Base-by-base conservation (phyloP, 139 green algal genomes). In the Picochlorum sp. region DNA sequence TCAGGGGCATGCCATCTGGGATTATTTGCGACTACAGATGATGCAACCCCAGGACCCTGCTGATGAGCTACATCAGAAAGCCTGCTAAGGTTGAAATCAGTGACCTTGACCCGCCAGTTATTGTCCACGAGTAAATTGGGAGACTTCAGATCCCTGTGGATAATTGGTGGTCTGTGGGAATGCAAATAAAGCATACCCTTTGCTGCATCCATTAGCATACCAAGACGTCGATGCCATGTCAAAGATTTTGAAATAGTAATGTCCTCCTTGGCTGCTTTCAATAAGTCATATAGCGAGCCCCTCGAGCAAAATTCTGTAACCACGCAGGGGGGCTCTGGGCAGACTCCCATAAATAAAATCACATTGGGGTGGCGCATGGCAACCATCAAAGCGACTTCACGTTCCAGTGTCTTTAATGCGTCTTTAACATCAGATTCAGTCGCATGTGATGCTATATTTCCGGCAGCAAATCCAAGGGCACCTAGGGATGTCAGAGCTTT, bases 171-270 rank as follows among this genome's bases (percentile, higher is more conserved):
- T 49, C 76, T 69, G 59, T 70, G 62, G 33, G 50, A 57, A 62
- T 85, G 78, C 44, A 85, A 61, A 56, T 82, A 80, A 33, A 67
- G 54, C 78, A 85, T 85, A 47, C 78, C 78, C 67, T 81, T 82
- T 13, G 80, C 79, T 7, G 78, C 72, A 39, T 79, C 74, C 52
- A 86, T 52, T 3, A 65, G 69, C 70, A 87, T 81, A 13, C 36
- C 26, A 3, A 78, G 32, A 31, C 73, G 63, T 28, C 58, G 47
- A 9, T 40, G 30, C 77, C 77, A 83, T 50, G 77, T 72, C 30
- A 82, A 70, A 36, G 57, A 55, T 12, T 39, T 29, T 16, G 59
- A 50, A 9, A 68, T 33, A 5, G 43, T 49, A 5, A 50, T 30
- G 33, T 44, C 61, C 22, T 52, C 10, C 1, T 52, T 37, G 1